phyloP scores from a whole-genome alignment of 2,329 filamentous ascomycete species.

The Hymenoscyphus occultus region DNA sequence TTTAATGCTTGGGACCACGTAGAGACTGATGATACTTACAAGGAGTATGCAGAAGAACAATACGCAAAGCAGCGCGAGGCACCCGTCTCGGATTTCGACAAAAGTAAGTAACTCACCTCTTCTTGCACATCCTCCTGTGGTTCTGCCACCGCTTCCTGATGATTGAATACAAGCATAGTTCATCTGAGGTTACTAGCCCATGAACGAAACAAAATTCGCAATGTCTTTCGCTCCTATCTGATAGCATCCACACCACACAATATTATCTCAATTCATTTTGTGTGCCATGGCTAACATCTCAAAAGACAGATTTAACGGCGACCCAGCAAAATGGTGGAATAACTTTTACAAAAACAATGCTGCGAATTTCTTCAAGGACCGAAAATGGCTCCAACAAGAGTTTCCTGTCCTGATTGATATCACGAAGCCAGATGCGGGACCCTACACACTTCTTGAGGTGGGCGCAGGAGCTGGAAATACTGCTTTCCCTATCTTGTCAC shows the following conservation, averaged over 20 bases:
- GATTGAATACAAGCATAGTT: conserved; percentile 64
- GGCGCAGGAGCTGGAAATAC: conserved; percentile 96
- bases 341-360: conserved; percentile 97
- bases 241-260: conserved; percentile 37
- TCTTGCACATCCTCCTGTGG: conserved; percentile 4
- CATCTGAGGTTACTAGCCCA: conserved; percentile 56
- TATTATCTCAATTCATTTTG: conserved; percentile 13
- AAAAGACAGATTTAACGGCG: conserved; percentile 75
- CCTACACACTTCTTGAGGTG: conserved; percentile 76
- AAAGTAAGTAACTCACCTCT: conserved; percentile 52
- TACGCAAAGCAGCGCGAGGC: conserved; percentile 79
- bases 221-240: conserved; percentile 76
- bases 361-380: conserved; percentile 96
- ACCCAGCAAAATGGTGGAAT: conserved; percentile 97
- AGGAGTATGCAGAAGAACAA: conserved; percentile 80
- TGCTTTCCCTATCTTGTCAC: conserved; percentile 82
- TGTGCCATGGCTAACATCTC: conserved; percentile 41
- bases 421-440: conserved; percentile 66
- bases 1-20: conserved; percentile 99
- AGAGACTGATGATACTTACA: conserved; percentile 84
- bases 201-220: conserved; percentile 58
- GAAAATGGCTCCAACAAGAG: conserved; percentile 95
- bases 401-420: conserved; percentile 84
- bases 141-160: conserved; percentile 42
- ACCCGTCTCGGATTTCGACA: conserved; percentile 91